Evolutionary conservation across 805 yeast species (phyloP).

Genomic region (Metschnikowia matae): DNA sequence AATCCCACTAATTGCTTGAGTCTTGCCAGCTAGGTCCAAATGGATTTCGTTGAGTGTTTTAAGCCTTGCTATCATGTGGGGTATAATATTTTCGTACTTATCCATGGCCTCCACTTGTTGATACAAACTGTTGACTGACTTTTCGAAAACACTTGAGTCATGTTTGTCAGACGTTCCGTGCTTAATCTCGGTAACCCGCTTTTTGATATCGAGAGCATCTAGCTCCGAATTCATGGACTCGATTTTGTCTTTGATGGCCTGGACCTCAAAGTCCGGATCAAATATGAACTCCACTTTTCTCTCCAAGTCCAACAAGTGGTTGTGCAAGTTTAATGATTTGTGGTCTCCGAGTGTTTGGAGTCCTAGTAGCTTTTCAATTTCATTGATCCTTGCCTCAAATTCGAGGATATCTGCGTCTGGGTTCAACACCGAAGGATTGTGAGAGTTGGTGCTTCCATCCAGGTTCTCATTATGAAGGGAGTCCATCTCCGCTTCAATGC

Average conservation of each 20-base stretch:
- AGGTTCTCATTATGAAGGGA: background rate
- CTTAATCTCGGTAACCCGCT: slow-evolving; percentile 16
- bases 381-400: slow-evolving; percentile 24
- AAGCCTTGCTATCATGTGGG: slow-evolving; percentile 26
- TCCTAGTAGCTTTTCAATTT: slow-evolving; percentile 24
- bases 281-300: slow-evolving; percentile 32
- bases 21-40: slow-evolving; percentile 26
- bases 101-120: slow-evolving; percentile 26
- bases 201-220: slow-evolving; percentile 22
- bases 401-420: slow-evolving; percentile 10
- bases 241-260: slow-evolving; percentile 23
- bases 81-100: slow-evolving; percentile 19
- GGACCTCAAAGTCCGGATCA: slow-evolving; percentile 32
- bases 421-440: background rate
- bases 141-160: slow-evolving; percentile 10
- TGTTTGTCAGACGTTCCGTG: slow-evolving; percentile 1
- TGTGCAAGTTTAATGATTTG: slow-evolving; percentile 19
- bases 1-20: slow-evolving; percentile 22
- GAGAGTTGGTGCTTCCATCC: too few relatives aligned
- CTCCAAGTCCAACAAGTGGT: slow-evolving; percentile 27
- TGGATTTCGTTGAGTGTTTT: slow-evolving; percentile 32
- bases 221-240: slow-evolving; percentile 22
- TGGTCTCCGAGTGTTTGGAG: slow-evolving; percentile 4
- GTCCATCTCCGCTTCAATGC: slow-evolving; percentile 4
- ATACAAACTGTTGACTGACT: slow-evolving; percentile 25